phyloP scores from a whole-genome alignment of 495 filamentous ascomycete species.

The Aspergillus campestris region DNA sequence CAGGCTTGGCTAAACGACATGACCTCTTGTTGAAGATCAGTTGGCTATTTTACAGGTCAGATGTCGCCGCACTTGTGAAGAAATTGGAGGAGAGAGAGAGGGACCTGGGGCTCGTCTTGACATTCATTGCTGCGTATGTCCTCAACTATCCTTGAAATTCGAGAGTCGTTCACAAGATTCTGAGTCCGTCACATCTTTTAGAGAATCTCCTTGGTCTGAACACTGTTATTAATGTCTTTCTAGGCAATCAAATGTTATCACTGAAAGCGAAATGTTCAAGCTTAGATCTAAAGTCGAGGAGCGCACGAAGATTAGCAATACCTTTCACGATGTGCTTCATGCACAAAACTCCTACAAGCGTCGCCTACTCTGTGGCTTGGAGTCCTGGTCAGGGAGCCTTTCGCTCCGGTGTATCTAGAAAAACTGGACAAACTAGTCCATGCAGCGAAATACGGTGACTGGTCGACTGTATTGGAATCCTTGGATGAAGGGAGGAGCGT shows the following conservation, averaged over 20 bases:
- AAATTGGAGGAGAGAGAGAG: neutral
- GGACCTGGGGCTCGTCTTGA: neutral
- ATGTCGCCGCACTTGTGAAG: neutral
- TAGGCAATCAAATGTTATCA: neutral
- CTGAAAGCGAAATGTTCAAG: neutral
- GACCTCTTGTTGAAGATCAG: neutral
- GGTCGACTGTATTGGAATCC: neutral
- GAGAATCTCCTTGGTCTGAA: too few relatives aligned
- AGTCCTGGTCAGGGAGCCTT: neutral
- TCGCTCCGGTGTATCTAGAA: neutral
- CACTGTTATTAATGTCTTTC: neutral
- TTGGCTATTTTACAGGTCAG: neutral
- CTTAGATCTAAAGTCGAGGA: neutral
- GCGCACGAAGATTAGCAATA: neutral
- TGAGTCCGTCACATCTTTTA: too few relatives aligned
- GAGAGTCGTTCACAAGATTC: too few relatives aligned
- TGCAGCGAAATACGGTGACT: neutral
- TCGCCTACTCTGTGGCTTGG: neutral
- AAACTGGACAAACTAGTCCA: neutral
- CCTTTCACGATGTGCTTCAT: neutral
- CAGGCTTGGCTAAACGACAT: neutral
- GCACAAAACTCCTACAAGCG: too few relatives aligned
- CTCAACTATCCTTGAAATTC: neutral
- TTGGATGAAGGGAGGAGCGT: neutral
- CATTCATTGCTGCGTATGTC: neutral